Percentiles rank a stretch among this genome's conserved stretches.
Conservation (phyloP, 2,329 filamentous ascomycete species). For the Pestalotiopsis sp. region DNA sequence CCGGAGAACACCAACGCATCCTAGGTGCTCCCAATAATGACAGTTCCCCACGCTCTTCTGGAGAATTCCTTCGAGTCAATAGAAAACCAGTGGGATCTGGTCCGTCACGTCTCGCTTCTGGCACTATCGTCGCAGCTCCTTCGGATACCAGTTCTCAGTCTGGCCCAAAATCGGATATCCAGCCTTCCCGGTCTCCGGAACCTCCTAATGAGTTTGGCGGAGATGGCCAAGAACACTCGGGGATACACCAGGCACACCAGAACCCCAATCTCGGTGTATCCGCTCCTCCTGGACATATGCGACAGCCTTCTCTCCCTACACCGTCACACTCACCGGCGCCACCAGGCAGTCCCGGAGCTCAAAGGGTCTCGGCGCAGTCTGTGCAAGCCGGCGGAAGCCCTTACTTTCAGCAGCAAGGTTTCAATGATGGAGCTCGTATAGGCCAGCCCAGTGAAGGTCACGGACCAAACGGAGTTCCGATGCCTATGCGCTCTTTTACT, state of each 20-base stretch:
- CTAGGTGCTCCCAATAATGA: constrained; percentile 15
- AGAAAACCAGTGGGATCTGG: constrained; percentile 34
- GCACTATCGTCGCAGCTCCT: constrained; percentile 13
- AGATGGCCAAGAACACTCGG: constrained; percentile 23
- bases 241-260: constrained; percentile 23
- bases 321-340: constrained; percentile 23
- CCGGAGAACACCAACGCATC: constrained; percentile 9
- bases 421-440: not conserved
- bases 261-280: constrained; percentile 19
- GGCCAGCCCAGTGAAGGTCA: not conserved
- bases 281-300: constrained; percentile 21
- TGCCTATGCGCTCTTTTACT: not conserved
- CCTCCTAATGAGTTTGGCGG: constrained; percentile 17
- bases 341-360: not conserved
- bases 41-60: constrained; percentile 21
- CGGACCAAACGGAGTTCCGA: not conserved
- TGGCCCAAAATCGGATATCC: not conserved
- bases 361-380: not conserved
- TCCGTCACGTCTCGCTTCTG: constrained; percentile 21
- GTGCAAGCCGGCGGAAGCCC: not conserved
- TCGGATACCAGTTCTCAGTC: not conserved
- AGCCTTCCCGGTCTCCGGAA: constrained; percentile 12
- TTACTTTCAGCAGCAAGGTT: not conserved
- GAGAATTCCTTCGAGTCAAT: constrained; percentile 21
- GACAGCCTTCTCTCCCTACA: constrained; percentile 29